Conservation (phyloP, 2,329 filamentous ascomycete species). For the Xylariaceae sp. region DNA sequence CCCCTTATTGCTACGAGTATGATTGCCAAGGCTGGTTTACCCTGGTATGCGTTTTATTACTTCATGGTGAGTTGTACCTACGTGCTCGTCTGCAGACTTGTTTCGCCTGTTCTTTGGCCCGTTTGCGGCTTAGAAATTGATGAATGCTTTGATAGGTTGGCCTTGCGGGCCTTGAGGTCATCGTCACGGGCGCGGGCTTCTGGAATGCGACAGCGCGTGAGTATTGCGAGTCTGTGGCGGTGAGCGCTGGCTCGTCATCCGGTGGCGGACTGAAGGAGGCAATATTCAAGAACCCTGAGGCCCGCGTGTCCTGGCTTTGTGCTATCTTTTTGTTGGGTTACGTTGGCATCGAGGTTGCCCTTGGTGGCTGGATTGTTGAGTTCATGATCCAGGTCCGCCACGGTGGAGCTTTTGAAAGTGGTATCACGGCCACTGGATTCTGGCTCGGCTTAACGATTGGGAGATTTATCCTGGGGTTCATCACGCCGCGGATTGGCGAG, state of each 20-base stretch:
- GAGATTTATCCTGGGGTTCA: constrained; percentile 65
- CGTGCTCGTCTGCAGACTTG: neutral
- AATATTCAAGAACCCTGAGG: constrained; percentile 41
- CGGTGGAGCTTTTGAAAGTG: constrained; percentile 63
- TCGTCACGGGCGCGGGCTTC: constrained; percentile 49
- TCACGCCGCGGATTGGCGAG: constrained; percentile 68
- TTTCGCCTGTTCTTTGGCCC: neutral
- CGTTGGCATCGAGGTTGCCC: constrained; percentile 69
- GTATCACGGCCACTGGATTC: constrained; percentile 74
- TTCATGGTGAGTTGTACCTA: constrained; percentile 54
- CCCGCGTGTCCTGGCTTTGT: constrained; percentile 63
- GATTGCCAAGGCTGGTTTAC: constrained; percentile 56
- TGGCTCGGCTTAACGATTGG: constrained; percentile 77
- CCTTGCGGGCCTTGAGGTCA: constrained; percentile 52
- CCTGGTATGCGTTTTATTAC: constrained; percentile 73
- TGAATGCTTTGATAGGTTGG: constrained; percentile 39
- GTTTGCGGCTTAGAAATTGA: neutral
- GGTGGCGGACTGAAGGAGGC: constrained; percentile 33
- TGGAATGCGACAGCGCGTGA: constrained; percentile 52
- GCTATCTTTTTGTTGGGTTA: constrained; percentile 71
- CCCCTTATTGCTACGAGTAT: constrained; percentile 68
- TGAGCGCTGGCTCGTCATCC: constrained; percentile 27
- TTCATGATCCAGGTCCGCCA: constrained; percentile 75
- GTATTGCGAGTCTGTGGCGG: constrained; percentile 44
- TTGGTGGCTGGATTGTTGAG: constrained; percentile 78